Base-by-base conservation (phyloP, 2,329 filamentous ascomycete species). In the Curvularia sp. region DNA sequence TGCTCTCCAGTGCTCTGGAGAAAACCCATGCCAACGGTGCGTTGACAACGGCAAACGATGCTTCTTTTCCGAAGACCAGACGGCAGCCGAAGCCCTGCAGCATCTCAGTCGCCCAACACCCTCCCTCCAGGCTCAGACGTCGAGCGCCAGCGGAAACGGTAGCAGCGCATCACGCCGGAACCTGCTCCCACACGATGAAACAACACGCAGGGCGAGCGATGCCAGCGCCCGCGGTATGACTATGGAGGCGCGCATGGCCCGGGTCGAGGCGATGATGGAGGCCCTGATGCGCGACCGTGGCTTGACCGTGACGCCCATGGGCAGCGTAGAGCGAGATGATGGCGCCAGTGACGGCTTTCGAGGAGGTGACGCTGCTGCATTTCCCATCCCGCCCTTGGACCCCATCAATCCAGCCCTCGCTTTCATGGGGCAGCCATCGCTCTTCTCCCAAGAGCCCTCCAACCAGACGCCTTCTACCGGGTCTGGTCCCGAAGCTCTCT, bases 41-140 rank as follows among this genome's bases (percentile, higher is more conserved):
- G 45, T 68, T 58, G 74, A 76, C 57, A 74, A 70, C 49, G 70
- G 67, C 38, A 71, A 70, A 48, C 72, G 72, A 36, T 76, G 74
- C 65, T 75, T 75, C 66, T 76, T 75, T 60, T 75, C 72, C 13
- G 74, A 76, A 59, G 73, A 76, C 58, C 72, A 75, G 63, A 75
- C 72, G 21, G 74, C 74, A 3, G 74, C 74, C 56, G 73, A 76
- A 61, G 74, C 70, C 39, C 63, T 76, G 45, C 74, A 76, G 58
- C 74, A 73, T 49, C 73, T 76, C 49, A 75, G 72, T 53, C 68
- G 74, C n/a, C 74, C 72, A 6, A 67, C 68, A 23, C 63, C 70
- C 52, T 60, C 61, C 2, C 69, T 68, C 15, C 49, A 64, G 0
- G 53, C 66, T 2, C 53, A 48, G 23, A 23, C 61, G 5, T 39